Base-by-base conservation (phyloP, 306 rosid genomes). In the Calophaca sinica region DNA sequence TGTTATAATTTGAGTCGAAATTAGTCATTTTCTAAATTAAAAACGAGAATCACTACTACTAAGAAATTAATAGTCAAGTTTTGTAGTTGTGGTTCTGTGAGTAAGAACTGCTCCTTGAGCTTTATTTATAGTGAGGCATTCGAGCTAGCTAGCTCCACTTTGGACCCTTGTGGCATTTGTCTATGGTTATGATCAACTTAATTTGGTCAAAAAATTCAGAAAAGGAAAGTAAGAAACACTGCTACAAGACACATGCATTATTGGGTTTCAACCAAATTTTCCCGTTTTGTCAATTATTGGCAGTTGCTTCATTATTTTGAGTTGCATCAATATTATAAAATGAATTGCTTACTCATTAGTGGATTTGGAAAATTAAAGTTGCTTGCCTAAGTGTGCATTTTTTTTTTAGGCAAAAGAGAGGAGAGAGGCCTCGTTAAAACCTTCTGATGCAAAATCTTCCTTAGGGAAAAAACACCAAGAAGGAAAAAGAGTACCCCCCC, bases 41-140 rank as follows among this genome's bases (percentile, higher is more conserved):
- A 55, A 51, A 67, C 31, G 26, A 49, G 33, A 29, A 64, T 65
- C 64, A 75, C 33, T 4, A 49, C 33, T 9, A 11, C 14, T 62
- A 4, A 49, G 10, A 76, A 55, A 48, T 54, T 2, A 57, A 9
- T 14, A 54, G 31, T 70, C 7, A 71, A 72, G 79, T 55, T 77
- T 66, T 54, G 60, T 33, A 69, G 9, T 54, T 72, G 57, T 35
- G 80, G 13, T 65, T 6, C 5, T 68, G 42, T 50, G 64, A 68
- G 39, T 20, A 38, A 52, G 38, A 51, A 33, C 7, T 69, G 28
- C 9, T 59, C 36, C 64, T 66, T 15, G 0, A 41, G 75, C 69
- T 68, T 55, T 52, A 73, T 86, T 77, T 86, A 86, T 86, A 80
- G 85, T 1, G 46, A 44, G 75, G 39, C 48, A 75, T 10, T 74